A percentile compares a stretch with the other conserved stretches of the same genome.
phyloP scores from a whole-genome alignment of 1,139 yeast species.

The Candida albicans region DNA sequence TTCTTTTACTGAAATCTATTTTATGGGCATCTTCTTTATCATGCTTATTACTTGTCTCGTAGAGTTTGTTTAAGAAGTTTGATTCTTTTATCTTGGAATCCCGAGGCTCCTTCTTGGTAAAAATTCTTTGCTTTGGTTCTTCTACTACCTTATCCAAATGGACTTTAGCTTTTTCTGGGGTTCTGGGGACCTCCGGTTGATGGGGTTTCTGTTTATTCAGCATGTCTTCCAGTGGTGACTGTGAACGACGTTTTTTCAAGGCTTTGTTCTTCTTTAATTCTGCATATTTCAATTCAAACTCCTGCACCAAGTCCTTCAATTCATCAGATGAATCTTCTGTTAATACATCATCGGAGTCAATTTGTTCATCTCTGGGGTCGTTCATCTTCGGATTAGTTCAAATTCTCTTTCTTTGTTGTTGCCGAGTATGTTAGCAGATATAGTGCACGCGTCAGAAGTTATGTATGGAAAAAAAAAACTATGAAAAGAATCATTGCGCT shows the following conservation, averaged over 20 bases:
- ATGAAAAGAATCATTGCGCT: background rate
- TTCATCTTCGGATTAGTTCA: conserved; percentile 8
- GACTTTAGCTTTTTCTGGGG: conserved; percentile 11
- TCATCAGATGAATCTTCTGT: conserved; percentile 33
- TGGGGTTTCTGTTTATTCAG: background rate
- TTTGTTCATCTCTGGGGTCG: conserved; percentile 23
- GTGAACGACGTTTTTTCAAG: conserved; percentile 3
- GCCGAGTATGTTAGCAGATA: too few species aligned
- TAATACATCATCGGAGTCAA: conserved; percentile 22
- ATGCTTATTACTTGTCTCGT: conserved; percentile 11
- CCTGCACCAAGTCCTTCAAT: conserved; percentile 27
- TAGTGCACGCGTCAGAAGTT: conserved; percentile 1
- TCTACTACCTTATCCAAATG: background rate
- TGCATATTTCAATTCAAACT: conserved; percentile 25
- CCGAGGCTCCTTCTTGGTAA: background rate
- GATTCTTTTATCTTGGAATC: conserved; percentile 5
- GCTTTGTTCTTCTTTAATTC: conserved; percentile 19
- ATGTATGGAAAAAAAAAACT: background rate
- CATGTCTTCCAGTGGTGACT: background rate
- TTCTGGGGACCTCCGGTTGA: conserved; percentile 11
- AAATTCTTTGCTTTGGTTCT: background rate
- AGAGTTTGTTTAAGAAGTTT: conserved; percentile 18
- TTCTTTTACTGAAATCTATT: conserved; percentile 23
- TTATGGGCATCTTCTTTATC: conserved; percentile 7
- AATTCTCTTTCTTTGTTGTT: background rate